Evolutionary conservation across 495 filamentous ascomycete species (phyloP), one percentile per base, ranked within the genome.

Genomic region (Podospora anserina): DNA sequence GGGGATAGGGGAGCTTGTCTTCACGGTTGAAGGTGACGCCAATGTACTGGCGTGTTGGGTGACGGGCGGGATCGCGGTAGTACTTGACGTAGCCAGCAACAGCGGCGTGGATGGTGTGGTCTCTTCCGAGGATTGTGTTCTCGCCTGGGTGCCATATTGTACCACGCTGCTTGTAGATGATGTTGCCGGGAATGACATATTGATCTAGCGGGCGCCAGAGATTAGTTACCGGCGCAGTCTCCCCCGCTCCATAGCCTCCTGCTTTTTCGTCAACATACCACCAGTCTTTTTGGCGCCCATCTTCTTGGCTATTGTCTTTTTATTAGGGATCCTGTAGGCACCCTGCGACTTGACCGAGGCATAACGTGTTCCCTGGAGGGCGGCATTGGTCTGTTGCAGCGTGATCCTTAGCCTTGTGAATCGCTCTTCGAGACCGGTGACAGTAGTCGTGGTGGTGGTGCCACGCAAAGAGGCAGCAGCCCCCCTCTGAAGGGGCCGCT

Each of bases 81-180:
- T 96, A 99, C 69, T 92, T 92, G 60, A 99, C 95, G 79, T 94
- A 98, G 57, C 95, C 95, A 15, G 90, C 82, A 44, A 89, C 83
- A 39, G 86, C 86, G 53, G 95, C 91, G 78, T 91, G 97, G 82
- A 99, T 97, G 34, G 94, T 97, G 84, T 97, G 95, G 80, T 98
- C 94, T n/a, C 94, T 88, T 16, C 95, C 95, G 85, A 97, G 92
- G 67, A 84, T 89, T 76, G 90, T 91, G 81, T 97, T 97, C 76
- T 97, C 94, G 71, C 95, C 95, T 2, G 95, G 88, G 76, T 89
- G 93, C 95, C 95, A 99, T 76, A 88, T 86, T 28, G 96, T 94
- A 69, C 95, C 95, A 67, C 95, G 90, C 80, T 99, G 95, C 70
- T 90, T 89, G 87, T 96, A 99, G 80, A 99, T 94, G 78, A 99